Conservation (phyloP, 192 early-diverging fungal species). For the Backusella psychrophila region DNA sequence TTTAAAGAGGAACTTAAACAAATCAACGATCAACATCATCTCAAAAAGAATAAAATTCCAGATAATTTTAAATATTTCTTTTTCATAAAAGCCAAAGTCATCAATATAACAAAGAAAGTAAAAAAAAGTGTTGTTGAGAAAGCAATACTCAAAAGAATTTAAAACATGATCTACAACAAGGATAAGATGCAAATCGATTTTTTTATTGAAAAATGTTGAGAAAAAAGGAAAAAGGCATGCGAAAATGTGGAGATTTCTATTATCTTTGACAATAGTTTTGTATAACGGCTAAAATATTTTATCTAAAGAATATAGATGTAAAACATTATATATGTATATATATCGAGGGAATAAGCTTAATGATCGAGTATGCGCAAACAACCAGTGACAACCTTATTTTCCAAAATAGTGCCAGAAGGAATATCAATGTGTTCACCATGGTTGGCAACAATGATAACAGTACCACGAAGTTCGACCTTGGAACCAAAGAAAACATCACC, state of each 20-base stretch:
- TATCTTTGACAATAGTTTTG: neutral
- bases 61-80: too few species aligned
- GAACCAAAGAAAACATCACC: constrained; percentile 98
- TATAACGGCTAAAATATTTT: neutral
- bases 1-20: too few species aligned
- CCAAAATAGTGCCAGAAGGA: constrained; percentile 88
- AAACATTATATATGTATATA: neutral
- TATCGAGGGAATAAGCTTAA: constrained; percentile 35
- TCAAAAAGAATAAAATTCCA: too few species aligned
- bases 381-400: constrained; percentile 98
- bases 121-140: neutral
- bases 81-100: too few species aligned
- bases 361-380: constrained; percentile 88
- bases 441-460: constrained; percentile 99
- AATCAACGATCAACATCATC: too few species aligned
- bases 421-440: constrained; percentile 97
- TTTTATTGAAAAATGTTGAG: neutral
- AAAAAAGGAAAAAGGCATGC: neutral
- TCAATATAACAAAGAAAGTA: too few species aligned
- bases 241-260: neutral
- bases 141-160: neutral
- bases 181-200: neutral
- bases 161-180: neutral
- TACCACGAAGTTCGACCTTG: constrained; percentile 86
- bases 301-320: neutral